Percentiles rank a stretch among this genome's conserved stretches.
These are phyloP conservation scores for Teratosphaeria pseudoeucalypti DNA, from an alignment of 2,329 filamentous ascomycete species.

Conservation along the genomic window DNA sequence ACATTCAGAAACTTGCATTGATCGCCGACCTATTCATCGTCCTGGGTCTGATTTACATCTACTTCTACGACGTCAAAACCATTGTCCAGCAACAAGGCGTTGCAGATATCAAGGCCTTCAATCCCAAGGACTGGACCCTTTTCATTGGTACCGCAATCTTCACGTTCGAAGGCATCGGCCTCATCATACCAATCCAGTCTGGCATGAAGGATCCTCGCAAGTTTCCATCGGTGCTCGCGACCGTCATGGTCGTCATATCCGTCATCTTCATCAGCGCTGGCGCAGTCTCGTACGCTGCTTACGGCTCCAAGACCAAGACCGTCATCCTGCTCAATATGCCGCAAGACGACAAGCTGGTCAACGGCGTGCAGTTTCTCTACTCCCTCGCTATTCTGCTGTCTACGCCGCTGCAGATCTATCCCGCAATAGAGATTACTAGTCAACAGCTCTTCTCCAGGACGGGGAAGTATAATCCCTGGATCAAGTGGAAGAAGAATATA, in stretches of 20 bases:
- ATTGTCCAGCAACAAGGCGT: constrained; percentile 62
- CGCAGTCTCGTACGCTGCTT: constrained; percentile 88
- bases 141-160: constrained; percentile 99
- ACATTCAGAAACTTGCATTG: constrained; percentile 88
- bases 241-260: constrained; percentile 92
- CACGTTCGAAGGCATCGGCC: constrained; percentile 93
- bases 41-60: constrained; percentile 81
- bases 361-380: constrained; percentile 91
- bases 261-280: constrained; percentile 85
- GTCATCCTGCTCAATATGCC: constrained; percentile 94
- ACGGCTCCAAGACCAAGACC: constrained; percentile 88
- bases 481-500: constrained; percentile 99
- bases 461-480: constrained; percentile 94
- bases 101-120: constrained; percentile 83
- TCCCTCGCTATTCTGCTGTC: constrained; percentile 94
- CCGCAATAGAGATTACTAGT: constrained; percentile 90
- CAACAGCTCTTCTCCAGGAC: constrained; percentile 88
- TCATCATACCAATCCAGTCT: constrained; percentile 96
- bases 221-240: constrained; percentile 77
- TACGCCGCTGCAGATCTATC: constrained; percentile 93
- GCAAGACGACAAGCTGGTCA: constrained; percentile 90
- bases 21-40: constrained; percentile 92
- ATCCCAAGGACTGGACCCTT: constrained; percentile 82
- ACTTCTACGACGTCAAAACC: constrained; percentile 88
- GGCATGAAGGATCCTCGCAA: constrained; percentile 87